Conservation (phyloP, 1,284 basidiomycete genomes). For the Pseudozyma sp. region DNA sequence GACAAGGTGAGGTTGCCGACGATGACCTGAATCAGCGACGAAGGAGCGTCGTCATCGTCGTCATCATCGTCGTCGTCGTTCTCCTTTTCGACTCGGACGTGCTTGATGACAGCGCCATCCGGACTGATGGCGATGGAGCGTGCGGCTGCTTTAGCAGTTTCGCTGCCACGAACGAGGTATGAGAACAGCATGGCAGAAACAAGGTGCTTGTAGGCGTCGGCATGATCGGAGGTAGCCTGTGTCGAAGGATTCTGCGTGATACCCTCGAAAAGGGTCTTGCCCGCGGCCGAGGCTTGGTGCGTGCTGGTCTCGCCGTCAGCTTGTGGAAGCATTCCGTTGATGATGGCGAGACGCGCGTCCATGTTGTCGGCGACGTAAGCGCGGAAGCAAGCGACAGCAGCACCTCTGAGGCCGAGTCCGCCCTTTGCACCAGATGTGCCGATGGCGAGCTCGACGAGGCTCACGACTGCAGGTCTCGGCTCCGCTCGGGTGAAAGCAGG, state of each 20-base stretch:
- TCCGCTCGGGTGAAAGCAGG: constrained; percentile 38
- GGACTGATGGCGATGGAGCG: constrained; percentile 70
- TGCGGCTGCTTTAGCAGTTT: constrained; percentile 73
- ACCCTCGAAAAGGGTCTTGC: constrained; percentile 72
- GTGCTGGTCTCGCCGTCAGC: constrained; percentile 1
- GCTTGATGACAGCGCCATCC: constrained; percentile 46
- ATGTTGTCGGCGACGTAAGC: constrained; percentile 68
- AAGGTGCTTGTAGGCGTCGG: constrained; percentile 71
- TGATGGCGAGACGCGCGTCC: constrained; percentile 70
- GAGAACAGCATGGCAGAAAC: constrained; percentile 68
- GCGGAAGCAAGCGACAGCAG: constrained; percentile 62
- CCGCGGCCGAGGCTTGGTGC: constrained; percentile 59
- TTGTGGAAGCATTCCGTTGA: constrained; percentile 72
- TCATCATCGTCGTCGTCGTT: constrained; percentile 62
- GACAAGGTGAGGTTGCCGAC: constrained; percentile 77
- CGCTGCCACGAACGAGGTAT: constrained; percentile 73
- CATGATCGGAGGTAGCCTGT: constrained; percentile 22
- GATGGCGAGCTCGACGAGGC: constrained; percentile 52
- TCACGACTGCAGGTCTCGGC: constrained; percentile 44
- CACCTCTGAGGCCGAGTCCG: constrained; percentile 52
- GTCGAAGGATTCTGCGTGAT: constrained; percentile 70
- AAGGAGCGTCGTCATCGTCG: constrained; percentile 72
- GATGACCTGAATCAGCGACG: constrained; percentile 72
- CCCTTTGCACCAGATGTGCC: constrained; percentile 53
- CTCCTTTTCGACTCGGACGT: constrained; percentile 16